Evolutionary conservation across 441 rosid genomes (phyloP), one percentile per base, ranked within the genome.

Genomic region (Gossypium lobatum): DNA sequence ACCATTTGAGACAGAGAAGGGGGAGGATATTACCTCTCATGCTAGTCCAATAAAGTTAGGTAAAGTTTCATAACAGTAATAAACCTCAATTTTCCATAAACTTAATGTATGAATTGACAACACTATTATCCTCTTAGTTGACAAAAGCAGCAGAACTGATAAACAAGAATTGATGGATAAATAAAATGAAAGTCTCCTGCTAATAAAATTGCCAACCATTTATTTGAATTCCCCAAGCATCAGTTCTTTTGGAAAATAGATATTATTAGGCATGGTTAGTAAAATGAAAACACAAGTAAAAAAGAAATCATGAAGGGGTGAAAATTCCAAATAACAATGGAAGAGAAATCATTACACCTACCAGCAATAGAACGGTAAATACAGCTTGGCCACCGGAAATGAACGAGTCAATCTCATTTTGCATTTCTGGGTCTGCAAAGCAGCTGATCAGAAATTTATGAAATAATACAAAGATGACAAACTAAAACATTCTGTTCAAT

Each of bases 401-500:
- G 73, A 78, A 75, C 0, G 74, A 74, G 73, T 89, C 87, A 70
- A 91, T 93, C 82, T 90, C 91, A 64, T 76, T 78, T 79, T 93
- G 93, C 98, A 95, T 93, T 18, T 90, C 92, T 73, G 83, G 83
- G 77, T 91, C 98, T 93, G 85, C 62, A 82, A 78, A 79, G 31
- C 59, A 76, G 62, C 72, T 20, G n/a, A 73, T 75, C 54, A 78
- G 58, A 76, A 61, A 57, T 70, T 68, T 45, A 66, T 39, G 72
- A 23, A 58, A 79, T 23, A 50, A 71, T 70, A 57, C 37, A 70
- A 57, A 10, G 53, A 26, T 4, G 73, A 11, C 61, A 26, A 76
- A 66, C 45, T 18, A 63, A 8, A 34, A 66, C 39, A 21, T 46
- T 66, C 26, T 11, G 17, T 45, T 21, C 52, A 53, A 54, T 52